These are phyloP conservation scores for Mortierella sp. DNA, from an alignment of 371 early-diverging fungal genomes.

Conservation along the genomic window DNA sequence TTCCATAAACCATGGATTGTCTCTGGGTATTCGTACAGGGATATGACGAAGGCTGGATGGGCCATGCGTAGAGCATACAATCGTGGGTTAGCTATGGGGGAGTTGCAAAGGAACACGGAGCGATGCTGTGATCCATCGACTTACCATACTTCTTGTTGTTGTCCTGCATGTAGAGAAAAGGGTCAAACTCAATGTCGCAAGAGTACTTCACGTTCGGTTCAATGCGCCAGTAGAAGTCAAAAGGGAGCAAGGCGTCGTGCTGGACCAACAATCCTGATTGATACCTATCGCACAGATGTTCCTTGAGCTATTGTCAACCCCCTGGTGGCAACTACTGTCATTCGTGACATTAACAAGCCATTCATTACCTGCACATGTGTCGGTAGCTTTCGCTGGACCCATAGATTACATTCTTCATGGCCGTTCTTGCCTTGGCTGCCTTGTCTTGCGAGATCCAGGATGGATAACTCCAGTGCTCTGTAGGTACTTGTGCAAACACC, in stretches of 20 bases:
- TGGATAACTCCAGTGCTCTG: slow-evolving; percentile 87
- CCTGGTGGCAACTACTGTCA: background rate
- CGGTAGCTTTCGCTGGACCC: slow-evolving; percentile 88
- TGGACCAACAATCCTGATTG: slow-evolving; percentile 89
- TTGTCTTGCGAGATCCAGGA: slow-evolving; percentile 78
- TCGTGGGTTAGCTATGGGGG: too few relatives aligned
- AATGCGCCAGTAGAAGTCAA: slow-evolving; percentile 97
- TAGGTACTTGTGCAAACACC: slow-evolving; percentile 78
- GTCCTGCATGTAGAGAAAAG: slow-evolving; percentile 86
- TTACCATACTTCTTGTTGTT: slow-evolving; percentile 86
- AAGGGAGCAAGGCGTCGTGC: slow-evolving; percentile 81
- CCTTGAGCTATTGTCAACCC: background rate
- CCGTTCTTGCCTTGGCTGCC: slow-evolving; percentile 64
- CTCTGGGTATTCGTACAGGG: slow-evolving; percentile 76
- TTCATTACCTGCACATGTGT: slow-evolving; percentile 88
- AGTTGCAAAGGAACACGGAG: too few relatives aligned
- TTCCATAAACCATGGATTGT: slow-evolving; percentile 90
- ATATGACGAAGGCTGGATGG: slow-evolving; percentile 79
- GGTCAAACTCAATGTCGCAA: slow-evolving; percentile 92
- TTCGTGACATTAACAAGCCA: background rate
- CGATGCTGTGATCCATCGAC: slow-evolving; percentile 6
- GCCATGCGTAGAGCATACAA: background rate
- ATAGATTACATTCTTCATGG: slow-evolving; percentile 82
- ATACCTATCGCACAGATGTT: slow-evolving; percentile 57
- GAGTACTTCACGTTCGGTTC: slow-evolving; percentile 90